phyloP scores from a whole-genome alignment of 2,329 filamentous ascomycete species.

The Samsoniella hepiali region DNA sequence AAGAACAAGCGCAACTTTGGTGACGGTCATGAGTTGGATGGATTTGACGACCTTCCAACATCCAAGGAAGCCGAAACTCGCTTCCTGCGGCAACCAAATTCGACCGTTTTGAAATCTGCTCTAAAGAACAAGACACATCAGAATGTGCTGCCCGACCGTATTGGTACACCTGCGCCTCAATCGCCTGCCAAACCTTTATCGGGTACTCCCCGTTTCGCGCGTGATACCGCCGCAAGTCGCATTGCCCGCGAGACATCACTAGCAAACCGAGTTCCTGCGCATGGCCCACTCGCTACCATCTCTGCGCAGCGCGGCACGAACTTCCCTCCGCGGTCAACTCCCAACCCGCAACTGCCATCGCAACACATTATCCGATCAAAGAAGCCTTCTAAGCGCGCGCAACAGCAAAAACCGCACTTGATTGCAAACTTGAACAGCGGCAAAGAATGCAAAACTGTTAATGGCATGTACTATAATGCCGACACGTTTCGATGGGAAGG shows the following conservation, averaged over 20 bases:
- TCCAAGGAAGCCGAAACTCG: constrained; percentile 77
- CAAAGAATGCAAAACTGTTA: constrained; percentile 78
- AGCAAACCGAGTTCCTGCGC: constrained; percentile 56
- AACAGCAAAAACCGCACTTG: constrained; percentile 76
- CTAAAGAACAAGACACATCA: constrained; percentile 56
- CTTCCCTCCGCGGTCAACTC: constrained; percentile 47
- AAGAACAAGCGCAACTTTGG: constrained; percentile 62
- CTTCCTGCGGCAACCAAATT: constrained; percentile 76
- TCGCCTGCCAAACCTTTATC: constrained; percentile 54
- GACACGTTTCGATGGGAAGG: constrained; percentile 88
- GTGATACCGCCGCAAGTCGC: constrained; percentile 62
- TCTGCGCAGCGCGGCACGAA: constrained; percentile 54
- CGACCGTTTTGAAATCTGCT: constrained; percentile 62
- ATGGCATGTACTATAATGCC: constrained; percentile 96
- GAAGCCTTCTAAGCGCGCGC: constrained; percentile 55
- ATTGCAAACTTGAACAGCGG: constrained; percentile 78
- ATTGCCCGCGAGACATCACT: constrained; percentile 61
- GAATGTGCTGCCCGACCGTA: constrained; percentile 53
- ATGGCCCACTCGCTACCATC: constrained; percentile 51
- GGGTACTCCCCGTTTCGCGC: constrained; percentile 59
- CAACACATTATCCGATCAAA: constrained; percentile 47
- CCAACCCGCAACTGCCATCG: constrained; percentile 40
- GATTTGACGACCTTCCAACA: constrained; percentile 91
- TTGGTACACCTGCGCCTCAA: constrained; percentile 49
- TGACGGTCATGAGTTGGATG: constrained; percentile 87